Percentiles rank a stretch among this genome's conserved stretches.
Evolutionary conservation across 768 basidiomycete genomes (phyloP).

Genomic region (Aureoboletus auriporus): DNA sequence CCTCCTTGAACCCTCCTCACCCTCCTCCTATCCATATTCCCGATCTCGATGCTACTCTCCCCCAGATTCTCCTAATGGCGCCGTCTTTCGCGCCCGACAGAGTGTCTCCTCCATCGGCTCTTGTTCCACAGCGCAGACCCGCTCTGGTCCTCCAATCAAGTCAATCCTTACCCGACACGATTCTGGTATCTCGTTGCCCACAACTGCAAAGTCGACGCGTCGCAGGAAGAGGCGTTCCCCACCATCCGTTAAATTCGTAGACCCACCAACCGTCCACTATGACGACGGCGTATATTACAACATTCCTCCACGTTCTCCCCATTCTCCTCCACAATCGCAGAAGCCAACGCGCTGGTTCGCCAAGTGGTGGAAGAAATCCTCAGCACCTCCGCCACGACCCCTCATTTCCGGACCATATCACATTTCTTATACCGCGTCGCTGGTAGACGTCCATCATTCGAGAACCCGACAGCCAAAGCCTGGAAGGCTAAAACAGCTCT

Average conservation of each 20-base stretch:
- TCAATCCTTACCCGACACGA: slow-evolving; percentile 56
- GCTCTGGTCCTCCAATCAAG: slow-evolving; percentile 32
- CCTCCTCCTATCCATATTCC: slow-evolving; percentile 17
- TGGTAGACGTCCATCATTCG: slow-evolving; percentile 23
- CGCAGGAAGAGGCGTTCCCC: slow-evolving; percentile 31
- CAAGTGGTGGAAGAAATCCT: slow-evolving; percentile 24
- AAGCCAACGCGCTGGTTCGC: slow-evolving; percentile 21
- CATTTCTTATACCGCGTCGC: slow-evolving; percentile 28
- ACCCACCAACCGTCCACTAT: slow-evolving; percentile 60
- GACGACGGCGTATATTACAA: slow-evolving; percentile 11
- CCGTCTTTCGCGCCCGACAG: slow-evolving; percentile 26
- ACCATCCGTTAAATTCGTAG: slow-evolving; percentile 66
- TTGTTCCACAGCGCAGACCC: slow-evolving; percentile 27
- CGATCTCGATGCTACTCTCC: slow-evolving; percentile 16
- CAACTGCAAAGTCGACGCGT: slow-evolving; percentile 23
- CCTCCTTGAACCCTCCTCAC: slow-evolving; percentile 25
- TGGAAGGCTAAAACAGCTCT: slow-evolving; percentile 27
- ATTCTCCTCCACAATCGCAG: slow-evolving; percentile 8
- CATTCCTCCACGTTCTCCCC: slow-evolving; percentile 13
- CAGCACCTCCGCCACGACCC: slow-evolving; percentile 21
- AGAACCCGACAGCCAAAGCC: slow-evolving; percentile 14
- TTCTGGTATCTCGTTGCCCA: slow-evolving; percentile 44
- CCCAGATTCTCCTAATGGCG: slow-evolving; percentile 15
- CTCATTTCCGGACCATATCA: slow-evolving; percentile 31
- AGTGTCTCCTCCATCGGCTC: slow-evolving; percentile 39